Evolutionary conservation across 306 rosid species (phyloP), one percentile per base, ranked within the genome.

Genomic region (Sicyos edulis): DNA sequence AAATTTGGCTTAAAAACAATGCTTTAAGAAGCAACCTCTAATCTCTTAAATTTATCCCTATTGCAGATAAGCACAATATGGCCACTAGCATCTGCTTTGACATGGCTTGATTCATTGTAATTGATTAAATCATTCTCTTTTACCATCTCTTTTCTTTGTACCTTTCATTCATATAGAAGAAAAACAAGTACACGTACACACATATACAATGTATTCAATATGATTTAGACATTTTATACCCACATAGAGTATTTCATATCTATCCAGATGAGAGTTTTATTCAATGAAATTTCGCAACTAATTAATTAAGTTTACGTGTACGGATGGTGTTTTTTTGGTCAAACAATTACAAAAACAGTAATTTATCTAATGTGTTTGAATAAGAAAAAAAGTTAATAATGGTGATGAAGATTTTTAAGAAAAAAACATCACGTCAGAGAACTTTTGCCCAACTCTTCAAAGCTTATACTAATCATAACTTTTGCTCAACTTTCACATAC

Each of bases 1-100:
- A 76, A 56, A 45, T 66, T 76, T 67, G 79, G 79, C 74, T 76
- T 66, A 10, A 76, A 71, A 40, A 40, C 74, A 67, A 42, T 32
- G 49, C 51, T 21, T 50, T 54, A 40, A 74, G 42, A 67, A 66
- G 50, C 67, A 76, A 40, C 20, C 64, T 8, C 68, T 71, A 44
- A n/a, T 66, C 67, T 20, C 55, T 12, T 63, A 13, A 64, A 65
- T n/a, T 71, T 24, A 10, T 22, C 63, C 13, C 63, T 37, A 0
- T 75, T 75, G 57, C 65, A 32, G 78, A 32, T 54, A 55, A 42
- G 74, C 78, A 65, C 14, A 53, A 34, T 71, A 26, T 53, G 56
- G 78, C 56, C 74, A 34, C 57, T 54, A 54, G 74, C 32, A 67
- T 71, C 45, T 63, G 73, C 62, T 21, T 75, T 54, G 66, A 63